Evolutionary conservation across 23 red algal genomes (phyloP).

Genomic region (Agarophyton chilense): DNA sequence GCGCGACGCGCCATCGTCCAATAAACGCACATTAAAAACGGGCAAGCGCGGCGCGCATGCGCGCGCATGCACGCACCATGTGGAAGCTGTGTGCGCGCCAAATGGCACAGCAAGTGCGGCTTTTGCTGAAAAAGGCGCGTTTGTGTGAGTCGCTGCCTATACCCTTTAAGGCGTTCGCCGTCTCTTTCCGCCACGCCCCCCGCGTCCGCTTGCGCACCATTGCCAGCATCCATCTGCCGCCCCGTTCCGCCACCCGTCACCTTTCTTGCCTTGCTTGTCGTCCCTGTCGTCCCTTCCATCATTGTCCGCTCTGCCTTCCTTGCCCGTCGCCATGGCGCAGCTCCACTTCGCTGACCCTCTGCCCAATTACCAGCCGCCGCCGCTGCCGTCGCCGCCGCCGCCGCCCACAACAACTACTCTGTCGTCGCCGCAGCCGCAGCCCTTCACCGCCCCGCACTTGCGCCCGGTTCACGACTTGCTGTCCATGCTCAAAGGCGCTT

Average conservation of each 20-base stretch:
- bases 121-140: neutral
- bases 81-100: neutral
- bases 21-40: too few relatives aligned
- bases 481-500: constrained; percentile 50
- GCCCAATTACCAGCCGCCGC: constrained; percentile 30
- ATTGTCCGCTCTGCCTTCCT: neutral
- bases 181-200: neutral
- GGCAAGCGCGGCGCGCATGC: neutral
- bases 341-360: constrained; percentile 54
- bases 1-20: too few relatives aligned
- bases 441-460: neutral
- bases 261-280: too few relatives aligned
- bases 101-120: neutral
- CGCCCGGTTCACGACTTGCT: constrained; percentile 52
- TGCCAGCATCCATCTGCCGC: constrained; percentile 17
- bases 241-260: neutral
- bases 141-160: neutral
- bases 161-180: neutral
- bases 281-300: neutral
- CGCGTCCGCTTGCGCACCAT: too few relatives aligned
- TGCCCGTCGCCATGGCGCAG: constrained; percentile 36
- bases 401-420: neutral
- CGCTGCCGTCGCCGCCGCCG: constrained; percentile 11
- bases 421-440: neutral
- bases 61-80: neutral